Evolutionary conservation across 441 rosid genomes (phyloP).

Genomic region (Sinapis alba): DNA sequence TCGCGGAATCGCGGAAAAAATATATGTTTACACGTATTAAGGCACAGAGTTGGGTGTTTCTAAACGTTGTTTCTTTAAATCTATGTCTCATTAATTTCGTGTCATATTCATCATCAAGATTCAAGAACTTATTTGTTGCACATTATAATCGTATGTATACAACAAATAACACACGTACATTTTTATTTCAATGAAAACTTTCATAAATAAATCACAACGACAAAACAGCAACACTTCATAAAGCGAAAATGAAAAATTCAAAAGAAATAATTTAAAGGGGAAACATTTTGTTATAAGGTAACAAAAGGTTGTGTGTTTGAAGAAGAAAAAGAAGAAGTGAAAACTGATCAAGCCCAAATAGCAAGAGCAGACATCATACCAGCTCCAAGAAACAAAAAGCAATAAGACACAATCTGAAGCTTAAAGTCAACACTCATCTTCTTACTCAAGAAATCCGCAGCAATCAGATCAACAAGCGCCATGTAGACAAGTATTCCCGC

Average conservation of each 20-base stretch:
- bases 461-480: constrained; percentile 83
- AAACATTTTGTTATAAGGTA: not conserved
- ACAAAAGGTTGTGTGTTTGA: not conserved
- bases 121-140: too few species aligned
- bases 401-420: constrained; percentile 67
- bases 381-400: constrained; percentile 79
- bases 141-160: not conserved
- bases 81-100: too few species aligned
- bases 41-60: too few species aligned
- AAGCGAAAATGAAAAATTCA: not conserved
- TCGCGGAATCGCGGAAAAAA: too few species aligned
- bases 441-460: constrained; percentile 79
- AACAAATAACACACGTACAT: not conserved
- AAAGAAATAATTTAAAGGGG: not conserved
- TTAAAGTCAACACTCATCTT: constrained; percentile 84
- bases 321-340: not conserved
- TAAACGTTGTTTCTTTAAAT: too few species aligned
- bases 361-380: constrained; percentile 83
- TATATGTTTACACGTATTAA: too few species aligned
- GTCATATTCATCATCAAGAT: too few species aligned
- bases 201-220: constrained; percentile 1
- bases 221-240: not conserved
- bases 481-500: constrained; percentile 92
- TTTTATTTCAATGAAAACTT: not conserved
- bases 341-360: constrained; percentile 60